phyloP scores from a whole-genome alignment of 225 moss, liverwort and hornwort genomes.

The Polytrichum commune region DNA sequence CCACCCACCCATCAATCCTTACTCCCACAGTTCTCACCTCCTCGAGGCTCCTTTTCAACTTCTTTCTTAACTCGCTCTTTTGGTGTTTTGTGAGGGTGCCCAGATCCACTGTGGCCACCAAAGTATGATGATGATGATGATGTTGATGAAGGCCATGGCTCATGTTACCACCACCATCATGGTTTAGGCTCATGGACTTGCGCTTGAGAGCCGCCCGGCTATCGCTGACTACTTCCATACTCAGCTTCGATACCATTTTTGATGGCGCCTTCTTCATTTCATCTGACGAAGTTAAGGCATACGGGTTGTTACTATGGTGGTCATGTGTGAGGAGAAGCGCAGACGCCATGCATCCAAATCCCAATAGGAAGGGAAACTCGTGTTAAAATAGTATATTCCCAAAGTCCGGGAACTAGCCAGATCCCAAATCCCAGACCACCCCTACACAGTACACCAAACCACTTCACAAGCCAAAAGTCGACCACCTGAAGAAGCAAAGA shows the following conservation, averaged over 20 bases:
- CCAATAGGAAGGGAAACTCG: neutral
- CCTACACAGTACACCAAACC: neutral
- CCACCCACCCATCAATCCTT: slow-evolving; percentile 46
- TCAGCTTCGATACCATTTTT: slow-evolving; percentile 12
- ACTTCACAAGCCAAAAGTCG: neutral
- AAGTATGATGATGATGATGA: neutral
- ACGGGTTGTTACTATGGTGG: slow-evolving; percentile 13
- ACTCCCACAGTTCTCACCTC: slow-evolving; percentile 33
- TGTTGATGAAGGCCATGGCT: slow-evolving; percentile 1
- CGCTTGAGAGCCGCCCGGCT: slow-evolving; percentile 29
- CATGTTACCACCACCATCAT: slow-evolving; percentile 31
- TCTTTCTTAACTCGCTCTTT: slow-evolving; percentile 53
- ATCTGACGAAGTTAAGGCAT: slow-evolving; percentile 4
- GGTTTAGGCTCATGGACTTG: slow-evolving; percentile 72
- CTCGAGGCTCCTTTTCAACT: slow-evolving; percentile 46
- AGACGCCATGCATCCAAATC: slow-evolving; percentile 23
- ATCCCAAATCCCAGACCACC: neutral
- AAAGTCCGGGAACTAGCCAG: neutral
- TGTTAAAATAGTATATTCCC: no score
- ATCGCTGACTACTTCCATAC: slow-evolving; percentile 7
- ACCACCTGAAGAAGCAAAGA: no score
- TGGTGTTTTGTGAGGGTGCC: slow-evolving; percentile 38
- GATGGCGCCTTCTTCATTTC: slow-evolving; percentile 18
- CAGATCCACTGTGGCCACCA: slow-evolving; percentile 17
- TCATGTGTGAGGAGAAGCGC: slow-evolving; percentile 16